These are phyloP conservation scores for Erigeron philadelphicus DNA, from an alignment of 140 eudicot genomes.

Conservation along the genomic window DNA sequence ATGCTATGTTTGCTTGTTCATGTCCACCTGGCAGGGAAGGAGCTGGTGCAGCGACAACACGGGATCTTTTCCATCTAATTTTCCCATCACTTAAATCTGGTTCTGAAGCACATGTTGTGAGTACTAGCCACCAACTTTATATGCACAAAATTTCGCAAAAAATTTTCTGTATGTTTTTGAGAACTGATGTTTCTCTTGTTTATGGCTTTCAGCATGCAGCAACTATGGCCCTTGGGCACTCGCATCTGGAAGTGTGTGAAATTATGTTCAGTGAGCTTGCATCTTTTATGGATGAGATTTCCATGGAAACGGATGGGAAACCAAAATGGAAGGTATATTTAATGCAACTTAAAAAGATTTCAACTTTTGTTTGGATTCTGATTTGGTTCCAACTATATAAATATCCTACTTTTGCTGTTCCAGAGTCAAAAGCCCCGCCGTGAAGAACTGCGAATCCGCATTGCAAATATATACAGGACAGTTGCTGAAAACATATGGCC, in stretches of 20 bases:
- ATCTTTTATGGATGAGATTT: constrained; percentile 78
- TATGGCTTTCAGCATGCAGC: constrained; percentile 75
- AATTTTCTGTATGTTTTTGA: not conserved
- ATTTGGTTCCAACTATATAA: constrained; percentile 5
- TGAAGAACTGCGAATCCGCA: constrained; percentile 90
- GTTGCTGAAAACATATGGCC: constrained; percentile 99
- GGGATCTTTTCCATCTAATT: constrained; percentile 85
- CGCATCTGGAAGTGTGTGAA: constrained; percentile 94
- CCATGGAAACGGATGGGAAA: constrained; percentile 88
- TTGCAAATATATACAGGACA: constrained; percentile 84
- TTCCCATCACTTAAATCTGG: constrained; percentile 96
- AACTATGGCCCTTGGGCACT: constrained; percentile 98
- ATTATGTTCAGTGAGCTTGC: constrained; percentile 93
- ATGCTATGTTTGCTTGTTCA: constrained; percentile 98
- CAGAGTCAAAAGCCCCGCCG: constrained; percentile 99
- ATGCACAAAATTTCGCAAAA: not conserved
- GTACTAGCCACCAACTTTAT: constrained; percentile 31
- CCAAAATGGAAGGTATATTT: constrained; percentile 93
- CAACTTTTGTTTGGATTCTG: constrained; percentile 7
- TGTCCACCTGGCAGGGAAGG: constrained; percentile 86
- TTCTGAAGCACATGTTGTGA: constrained; percentile 82
- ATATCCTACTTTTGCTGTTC: constrained; percentile 14
- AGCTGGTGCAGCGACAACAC: constrained; percentile 69
- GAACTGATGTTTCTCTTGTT: not conserved
- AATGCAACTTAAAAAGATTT: not conserved